These are phyloP conservation scores for Rosa multiflora DNA, from an alignment of 306 rosid species.

Conservation along the genomic window DNA sequence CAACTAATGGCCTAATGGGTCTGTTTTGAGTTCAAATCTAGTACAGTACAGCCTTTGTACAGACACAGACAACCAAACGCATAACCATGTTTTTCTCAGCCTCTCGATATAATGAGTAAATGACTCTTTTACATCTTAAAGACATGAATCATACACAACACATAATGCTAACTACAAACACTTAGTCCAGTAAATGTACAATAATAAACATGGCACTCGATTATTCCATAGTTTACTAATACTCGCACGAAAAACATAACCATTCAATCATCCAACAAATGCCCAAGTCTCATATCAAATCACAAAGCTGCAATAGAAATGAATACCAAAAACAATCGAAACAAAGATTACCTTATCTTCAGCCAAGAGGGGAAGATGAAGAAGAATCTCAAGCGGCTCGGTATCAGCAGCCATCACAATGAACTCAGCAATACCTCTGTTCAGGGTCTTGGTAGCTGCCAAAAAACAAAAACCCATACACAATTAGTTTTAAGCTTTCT, in stretches of 20 bases:
- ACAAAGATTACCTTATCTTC: conserved; percentile 73
- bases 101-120: neutral
- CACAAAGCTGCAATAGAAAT: neutral
- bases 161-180: neutral
- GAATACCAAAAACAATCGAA: too few species aligned
- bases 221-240: too few species aligned
- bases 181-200: neutral
- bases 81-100: neutral
- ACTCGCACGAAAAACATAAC: too few species aligned
- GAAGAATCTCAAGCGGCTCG: conserved; percentile 91
- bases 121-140: neutral
- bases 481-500: neutral
- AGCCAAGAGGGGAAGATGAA: conserved; percentile 82
- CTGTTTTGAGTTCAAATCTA: neutral
- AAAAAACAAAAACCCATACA: neutral
- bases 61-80: neutral
- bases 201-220: too few species aligned
- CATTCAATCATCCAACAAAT: too few species aligned
- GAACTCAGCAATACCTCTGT: conserved; percentile 88
- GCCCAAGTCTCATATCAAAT: neutral
- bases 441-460: conserved; percentile 83
- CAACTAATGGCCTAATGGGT: too few species aligned
- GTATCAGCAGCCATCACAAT: conserved; percentile 88
- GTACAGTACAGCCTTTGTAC: neutral
- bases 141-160: neutral